These are phyloP conservation scores for Monosporozyma servazzii DNA, from an alignment of 805 yeast species.

Conservation along the genomic window DNA sequence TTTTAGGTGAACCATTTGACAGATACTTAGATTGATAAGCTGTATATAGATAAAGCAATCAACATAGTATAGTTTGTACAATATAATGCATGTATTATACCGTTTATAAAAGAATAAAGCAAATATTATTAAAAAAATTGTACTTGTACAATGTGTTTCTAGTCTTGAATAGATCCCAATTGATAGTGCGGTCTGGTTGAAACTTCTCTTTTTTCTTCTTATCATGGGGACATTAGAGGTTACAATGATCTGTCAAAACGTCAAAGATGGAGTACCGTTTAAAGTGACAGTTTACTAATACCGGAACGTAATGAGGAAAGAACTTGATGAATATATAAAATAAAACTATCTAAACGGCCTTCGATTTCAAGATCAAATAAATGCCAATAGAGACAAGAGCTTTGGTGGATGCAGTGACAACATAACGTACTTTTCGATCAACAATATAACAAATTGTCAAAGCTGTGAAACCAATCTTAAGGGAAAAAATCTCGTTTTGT, in stretches of 20 bases:
- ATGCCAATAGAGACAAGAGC: neutral
- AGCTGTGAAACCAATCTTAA: neutral
- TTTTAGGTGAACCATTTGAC: constrained; percentile 90
- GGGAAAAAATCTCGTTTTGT: neutral
- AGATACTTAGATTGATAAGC: constrained; percentile 47
- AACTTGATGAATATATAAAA: neutral
- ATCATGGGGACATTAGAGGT: neutral
- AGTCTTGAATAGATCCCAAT: no score
- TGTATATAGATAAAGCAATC: neutral
- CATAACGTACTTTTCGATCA: neutral
- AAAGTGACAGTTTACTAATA: neutral
- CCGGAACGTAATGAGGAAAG: neutral
- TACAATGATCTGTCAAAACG: neutral
- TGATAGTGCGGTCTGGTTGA: no score
- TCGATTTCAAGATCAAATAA: neutral
- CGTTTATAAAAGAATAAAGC: neutral
- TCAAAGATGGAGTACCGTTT: neutral
- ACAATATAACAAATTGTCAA: neutral
- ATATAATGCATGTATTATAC: neutral
- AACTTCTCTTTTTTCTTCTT: no score
- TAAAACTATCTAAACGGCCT: neutral
- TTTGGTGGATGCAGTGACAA: neutral
- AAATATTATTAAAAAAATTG: neutral
- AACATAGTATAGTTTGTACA: neutral
- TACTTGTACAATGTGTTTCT: no score